Base-by-base conservation (phyloP, 805 yeast genomes). In the Yamadazyma nakazawae region DNA sequence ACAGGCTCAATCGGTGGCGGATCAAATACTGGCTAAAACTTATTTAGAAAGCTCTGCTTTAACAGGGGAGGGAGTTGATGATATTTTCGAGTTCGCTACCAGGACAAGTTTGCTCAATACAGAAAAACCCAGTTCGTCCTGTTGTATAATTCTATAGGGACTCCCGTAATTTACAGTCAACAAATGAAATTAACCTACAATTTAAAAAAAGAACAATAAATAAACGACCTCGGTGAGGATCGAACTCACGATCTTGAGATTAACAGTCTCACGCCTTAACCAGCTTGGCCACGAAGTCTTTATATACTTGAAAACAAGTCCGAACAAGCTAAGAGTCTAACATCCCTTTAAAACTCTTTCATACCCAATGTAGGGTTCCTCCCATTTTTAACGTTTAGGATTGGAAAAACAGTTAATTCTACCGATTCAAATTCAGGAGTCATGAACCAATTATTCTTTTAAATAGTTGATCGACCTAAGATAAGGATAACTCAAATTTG, bases 11-110 rank as follows among this genome's bases (percentile, higher is more conserved):
- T 72, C 71, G 41, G 85, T 83, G 21, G 96, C 96, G 0, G 75
- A 75, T 46, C 78, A 79, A 46, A 85, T 91, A 34, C 96, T 96
- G 4, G 97, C 97, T 1, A 82, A 85, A 52, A 77, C 73, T 51
- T 91, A 88, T 61, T 67, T 91, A 60, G 97, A 91, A 59, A 88
- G 97, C 60, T 86, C 96, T 40, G 89, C 97, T 1, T 70, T 91
- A 54, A 88, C 96, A 2, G 97, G 97, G 4, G 96, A 88, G 61
- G 96, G 96, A 11, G 97, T 91, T 18, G 97, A 90, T 64, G 95
- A 88, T 60, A 91, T 91, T 2, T 90, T 91, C 63, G 97, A 91
- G 66, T 80, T 81, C 42, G 97, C 97, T 13, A 88, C 96, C 1
- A 75, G 97, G 55, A 83, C 91, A 2, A 84, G 94, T 59, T 67